Percentiles rank a stretch among this genome's conserved stretches.
Evolutionary conservation across 192 early-diverging fungal species (phyloP).

Genomic region (Umbelopsis sp.): DNA sequence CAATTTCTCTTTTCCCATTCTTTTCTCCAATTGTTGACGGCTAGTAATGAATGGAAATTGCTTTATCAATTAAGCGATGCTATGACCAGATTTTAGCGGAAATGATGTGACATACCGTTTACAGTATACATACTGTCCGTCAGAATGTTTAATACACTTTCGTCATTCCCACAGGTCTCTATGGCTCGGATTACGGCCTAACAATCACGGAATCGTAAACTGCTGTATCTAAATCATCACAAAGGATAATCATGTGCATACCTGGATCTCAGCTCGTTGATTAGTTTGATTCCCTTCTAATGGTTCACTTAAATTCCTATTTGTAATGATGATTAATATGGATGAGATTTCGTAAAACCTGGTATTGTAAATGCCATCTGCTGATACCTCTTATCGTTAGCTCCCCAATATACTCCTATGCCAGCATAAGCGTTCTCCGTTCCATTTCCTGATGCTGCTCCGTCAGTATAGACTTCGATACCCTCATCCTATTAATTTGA

Average conservation of each 20-base stretch:
- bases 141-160: slow-evolving; percentile 53
- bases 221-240: background rate
- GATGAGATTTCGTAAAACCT: background rate
- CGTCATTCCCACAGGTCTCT: slow-evolving; percentile 39
- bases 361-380: slow-evolving; percentile 22
- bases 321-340: background rate
- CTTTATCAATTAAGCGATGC: too few relatives aligned
- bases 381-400: slow-evolving; percentile 60
- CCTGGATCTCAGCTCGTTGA: slow-evolving; percentile 72
- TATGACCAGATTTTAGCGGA: background rate
- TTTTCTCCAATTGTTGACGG: slow-evolving; percentile 66
- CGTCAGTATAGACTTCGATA: slow-evolving; percentile 77
- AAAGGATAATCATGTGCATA: background rate
- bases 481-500: background rate
- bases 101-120: slow-evolving; percentile 47
- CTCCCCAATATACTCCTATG: slow-evolving; percentile 83
- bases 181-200: slow-evolving; percentile 63
- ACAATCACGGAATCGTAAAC: too few relatives aligned
- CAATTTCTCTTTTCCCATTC: slow-evolving; percentile 76
- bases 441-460: slow-evolving; percentile 77
- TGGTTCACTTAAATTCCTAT: slow-evolving; percentile 61
- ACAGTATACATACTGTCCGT: slow-evolving; percentile 81
- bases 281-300: slow-evolving; percentile 65
- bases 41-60: slow-evolving; percentile 21
- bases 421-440: slow-evolving; percentile 65